These are phyloP conservation scores for Solanum etuberosum DNA, from an alignment of 257 asterid species.

Conservation along the genomic window DNA sequence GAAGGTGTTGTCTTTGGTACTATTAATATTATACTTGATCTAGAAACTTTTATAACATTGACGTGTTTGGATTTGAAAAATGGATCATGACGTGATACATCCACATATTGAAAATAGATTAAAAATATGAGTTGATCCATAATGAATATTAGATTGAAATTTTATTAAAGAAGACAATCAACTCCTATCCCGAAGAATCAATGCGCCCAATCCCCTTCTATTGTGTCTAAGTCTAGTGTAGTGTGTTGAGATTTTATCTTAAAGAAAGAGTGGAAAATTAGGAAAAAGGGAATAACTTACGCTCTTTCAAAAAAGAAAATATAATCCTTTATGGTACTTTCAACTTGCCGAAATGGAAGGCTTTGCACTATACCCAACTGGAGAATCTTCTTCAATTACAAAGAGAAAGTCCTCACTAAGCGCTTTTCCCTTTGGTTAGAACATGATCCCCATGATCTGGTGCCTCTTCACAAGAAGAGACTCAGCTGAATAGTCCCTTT, in stretches of 20 bases:
- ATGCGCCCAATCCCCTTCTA: too few relatives aligned
- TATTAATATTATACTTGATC: conserved; percentile 5
- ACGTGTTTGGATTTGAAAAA: not conserved
- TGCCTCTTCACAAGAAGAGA: not conserved
- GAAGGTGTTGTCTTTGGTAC: conserved; percentile 1
- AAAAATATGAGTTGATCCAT: not conserved
- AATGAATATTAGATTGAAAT: not conserved
- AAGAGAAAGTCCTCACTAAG: not conserved
- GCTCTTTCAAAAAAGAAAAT: not conserved
- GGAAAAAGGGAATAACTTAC: too few relatives aligned
- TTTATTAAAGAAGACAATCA: not conserved
- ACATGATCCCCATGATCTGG: not conserved
- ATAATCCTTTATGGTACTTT: not conserved
- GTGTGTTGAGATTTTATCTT: too few relatives aligned
- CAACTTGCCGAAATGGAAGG: not conserved
- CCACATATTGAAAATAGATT: not conserved
- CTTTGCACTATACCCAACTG: not conserved
- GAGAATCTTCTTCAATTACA: not conserved
- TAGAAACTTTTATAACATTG: conserved; percentile 2
- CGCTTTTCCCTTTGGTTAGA: not conserved
- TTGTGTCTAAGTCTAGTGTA: too few relatives aligned
- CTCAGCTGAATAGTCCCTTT: not conserved
- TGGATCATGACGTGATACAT: not conserved
- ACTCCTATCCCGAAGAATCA: too few relatives aligned
- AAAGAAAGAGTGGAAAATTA: too few relatives aligned